A percentile compares a stretch with the other conserved stretches of the same genome.
Conservation (phyloP, 768 basidiomycete species). For the Clitopilus hobsonii region DNA sequence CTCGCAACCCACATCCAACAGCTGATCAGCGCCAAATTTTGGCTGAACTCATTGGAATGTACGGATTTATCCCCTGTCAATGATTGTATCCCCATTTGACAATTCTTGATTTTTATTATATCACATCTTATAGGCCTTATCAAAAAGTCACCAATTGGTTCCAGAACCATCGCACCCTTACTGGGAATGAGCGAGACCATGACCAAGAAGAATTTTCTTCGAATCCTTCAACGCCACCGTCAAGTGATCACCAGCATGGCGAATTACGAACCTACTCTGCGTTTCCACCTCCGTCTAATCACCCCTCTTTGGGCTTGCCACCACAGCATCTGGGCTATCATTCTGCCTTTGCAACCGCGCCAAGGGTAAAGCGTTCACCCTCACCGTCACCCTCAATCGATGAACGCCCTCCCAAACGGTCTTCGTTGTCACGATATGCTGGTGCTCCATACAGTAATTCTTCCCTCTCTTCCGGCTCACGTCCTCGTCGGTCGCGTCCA, state of each 20-base stretch:
- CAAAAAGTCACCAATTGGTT: conserved; percentile 86
- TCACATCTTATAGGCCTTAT: conserved; percentile 51
- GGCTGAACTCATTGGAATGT: conserved; percentile 73
- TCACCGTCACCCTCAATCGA: conserved; percentile 31
- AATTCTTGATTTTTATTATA: conserved; percentile 16
- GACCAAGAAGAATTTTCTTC: conserved; percentile 30
- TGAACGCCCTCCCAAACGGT: conserved; percentile 31
- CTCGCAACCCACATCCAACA: conserved; percentile 60
- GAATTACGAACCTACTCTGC: conserved; percentile 38
- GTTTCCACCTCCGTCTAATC: conserved; percentile 44
- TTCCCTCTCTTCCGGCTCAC: conserved; percentile 31
- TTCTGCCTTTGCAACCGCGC: conserved; percentile 23
- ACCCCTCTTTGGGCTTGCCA: conserved; percentile 39
- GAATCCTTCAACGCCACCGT: conserved; percentile 21
- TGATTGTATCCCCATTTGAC: conserved; percentile 24
- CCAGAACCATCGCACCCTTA: conserved; percentile 77
- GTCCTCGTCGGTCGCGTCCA: conserved; percentile 71
- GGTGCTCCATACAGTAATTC: conserved; percentile 40
- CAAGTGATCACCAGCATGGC: conserved; percentile 23
- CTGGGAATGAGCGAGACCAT: conserved; percentile 68
- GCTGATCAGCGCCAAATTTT: conserved; percentile 63
- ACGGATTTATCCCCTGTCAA: conserved; percentile 33
- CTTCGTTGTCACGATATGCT: conserved; percentile 31
- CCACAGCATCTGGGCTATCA: conserved; percentile 22
- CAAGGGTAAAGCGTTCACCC: conserved; percentile 27